Conservation (phyloP, 2,329 filamentous ascomycete species). For the Fusarium dlaminii region DNA sequence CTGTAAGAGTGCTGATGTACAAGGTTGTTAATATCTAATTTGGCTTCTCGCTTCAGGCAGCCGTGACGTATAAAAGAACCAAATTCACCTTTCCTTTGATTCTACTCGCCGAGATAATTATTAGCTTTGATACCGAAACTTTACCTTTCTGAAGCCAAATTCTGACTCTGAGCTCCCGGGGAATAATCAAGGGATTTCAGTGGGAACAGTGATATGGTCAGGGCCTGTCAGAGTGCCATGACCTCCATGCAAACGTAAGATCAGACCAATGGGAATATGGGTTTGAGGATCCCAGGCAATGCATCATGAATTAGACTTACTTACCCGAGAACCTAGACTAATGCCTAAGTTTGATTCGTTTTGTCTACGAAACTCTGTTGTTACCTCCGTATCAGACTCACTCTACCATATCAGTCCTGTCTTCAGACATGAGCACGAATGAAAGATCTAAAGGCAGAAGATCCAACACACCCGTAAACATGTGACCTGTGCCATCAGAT, state of each 20-base stretch:
- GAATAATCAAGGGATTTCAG: neutral
- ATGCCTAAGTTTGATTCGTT: neutral
- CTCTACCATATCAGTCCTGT: neutral
- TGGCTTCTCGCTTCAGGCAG: neutral
- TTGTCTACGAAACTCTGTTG: accelerated
- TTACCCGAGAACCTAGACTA: neutral
- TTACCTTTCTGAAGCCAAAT: no score
- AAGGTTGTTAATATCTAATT: no score
- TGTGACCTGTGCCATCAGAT: accelerated
- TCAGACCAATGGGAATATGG: accelerated
- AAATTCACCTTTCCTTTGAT: neutral
- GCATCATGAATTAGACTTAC: neutral
- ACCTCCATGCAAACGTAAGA: neutral
- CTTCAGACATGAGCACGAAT: neutral
- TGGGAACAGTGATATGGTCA: accelerated
- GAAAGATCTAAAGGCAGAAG: neutral
- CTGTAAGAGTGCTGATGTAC: no score
- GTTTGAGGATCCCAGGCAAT: neutral
- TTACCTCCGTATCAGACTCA: neutral
- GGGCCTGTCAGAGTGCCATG: neutral
- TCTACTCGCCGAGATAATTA: neutral
- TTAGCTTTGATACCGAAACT: no score
- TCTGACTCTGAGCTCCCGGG: neutral
- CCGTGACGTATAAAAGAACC: neutral
- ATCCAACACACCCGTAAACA: neutral